Evolutionary conservation across 2,329 filamentous ascomycete genomes (phyloP).

Genomic region (Penicillium vulpinum): DNA sequence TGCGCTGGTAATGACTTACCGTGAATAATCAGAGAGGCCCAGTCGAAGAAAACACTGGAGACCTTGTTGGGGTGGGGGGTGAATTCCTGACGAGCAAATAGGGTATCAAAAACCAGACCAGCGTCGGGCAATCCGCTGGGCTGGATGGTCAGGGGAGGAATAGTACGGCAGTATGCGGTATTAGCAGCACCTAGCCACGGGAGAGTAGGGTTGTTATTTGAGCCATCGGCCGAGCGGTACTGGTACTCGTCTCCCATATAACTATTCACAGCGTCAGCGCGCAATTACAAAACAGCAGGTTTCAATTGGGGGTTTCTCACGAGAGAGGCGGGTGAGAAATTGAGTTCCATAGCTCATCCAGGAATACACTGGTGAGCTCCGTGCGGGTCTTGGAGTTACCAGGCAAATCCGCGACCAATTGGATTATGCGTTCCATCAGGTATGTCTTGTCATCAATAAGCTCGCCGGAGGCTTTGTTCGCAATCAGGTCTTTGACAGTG

Average conservation of each 20-base stretch:
- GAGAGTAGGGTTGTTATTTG: slow-evolving; percentile 67
- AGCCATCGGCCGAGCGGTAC: slow-evolving; percentile 70
- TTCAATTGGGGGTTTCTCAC: slow-evolving; percentile 40
- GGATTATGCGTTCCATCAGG: slow-evolving; percentile 72
- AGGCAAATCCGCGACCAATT: slow-evolving; percentile 66
- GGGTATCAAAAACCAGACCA: slow-evolving; percentile 48
- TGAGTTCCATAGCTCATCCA: slow-evolving; percentile 69
- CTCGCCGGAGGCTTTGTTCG: slow-evolving; percentile 63
- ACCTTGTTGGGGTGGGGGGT: slow-evolving; percentile 67
- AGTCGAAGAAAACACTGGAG: slow-evolving; percentile 70
- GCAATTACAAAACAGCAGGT: neutral
- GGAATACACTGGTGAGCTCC: slow-evolving; percentile 66
- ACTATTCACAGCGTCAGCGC: slow-evolving; percentile 26
- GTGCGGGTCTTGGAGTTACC: slow-evolving; percentile 61
- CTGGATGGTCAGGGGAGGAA: slow-evolving; percentile 59
- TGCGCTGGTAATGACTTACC: slow-evolving; percentile 43
- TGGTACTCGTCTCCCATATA: slow-evolving; percentile 56
- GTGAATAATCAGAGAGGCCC: slow-evolving; percentile 72
- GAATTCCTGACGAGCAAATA: slow-evolving; percentile 46
- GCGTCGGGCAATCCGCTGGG: slow-evolving; percentile 69
- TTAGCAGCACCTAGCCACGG: slow-evolving; percentile 68
- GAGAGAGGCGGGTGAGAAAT: slow-evolving; percentile 71
- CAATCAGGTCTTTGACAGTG: slow-evolving; percentile 62
- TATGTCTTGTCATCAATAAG: slow-evolving; percentile 73
- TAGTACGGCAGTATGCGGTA: slow-evolving; percentile 66